These are phyloP conservation scores for Rhododendron simsii DNA, from an alignment of 148 eudicot genomes.

Conservation along the genomic window DNA sequence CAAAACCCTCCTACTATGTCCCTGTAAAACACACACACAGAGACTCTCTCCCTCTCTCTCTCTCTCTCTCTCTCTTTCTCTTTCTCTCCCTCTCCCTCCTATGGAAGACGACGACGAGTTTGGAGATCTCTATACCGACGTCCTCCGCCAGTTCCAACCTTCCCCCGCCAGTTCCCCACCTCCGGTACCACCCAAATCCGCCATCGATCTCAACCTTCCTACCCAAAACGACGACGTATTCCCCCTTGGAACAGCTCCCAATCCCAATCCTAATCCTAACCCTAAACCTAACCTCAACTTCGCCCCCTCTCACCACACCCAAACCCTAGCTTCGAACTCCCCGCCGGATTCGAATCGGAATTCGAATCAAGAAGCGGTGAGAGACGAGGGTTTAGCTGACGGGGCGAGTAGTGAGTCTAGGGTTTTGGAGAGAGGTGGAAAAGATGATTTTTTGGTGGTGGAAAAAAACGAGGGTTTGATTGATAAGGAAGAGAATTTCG, in stretches of 20 bases:
- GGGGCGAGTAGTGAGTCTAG: neutral
- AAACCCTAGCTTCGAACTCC: slow-evolving; percentile 4
- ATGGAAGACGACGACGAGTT: slow-evolving; percentile 99
- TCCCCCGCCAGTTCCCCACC: neutral
- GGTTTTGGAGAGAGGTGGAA: slow-evolving; percentile 2
- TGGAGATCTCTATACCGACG: slow-evolving; percentile 93
- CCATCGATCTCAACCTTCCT: slow-evolving; percentile 33
- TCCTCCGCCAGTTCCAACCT: slow-evolving; percentile 42
- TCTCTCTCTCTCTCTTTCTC: neutral
- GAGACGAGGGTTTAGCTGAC: neutral
- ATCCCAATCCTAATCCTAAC: slow-evolving; percentile 13
- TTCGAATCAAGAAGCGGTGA: neutral
- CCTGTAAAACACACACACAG: neutral
- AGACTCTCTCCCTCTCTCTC: neutral
- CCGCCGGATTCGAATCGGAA: neutral
- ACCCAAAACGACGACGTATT: slow-evolving; percentile 24
- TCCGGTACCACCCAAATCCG: neutral
- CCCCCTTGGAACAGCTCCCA: slow-evolving; percentile 17
- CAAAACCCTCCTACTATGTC: neutral
- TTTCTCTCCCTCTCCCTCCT: neutral
- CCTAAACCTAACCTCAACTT: neutral
- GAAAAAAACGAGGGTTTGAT: neutral
- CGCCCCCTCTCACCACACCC: neutral
- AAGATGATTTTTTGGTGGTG: neutral
- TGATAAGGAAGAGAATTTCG: neutral